phyloP scores from a whole-genome alignment of 345 rosid species.

The Acer saccharum region DNA sequence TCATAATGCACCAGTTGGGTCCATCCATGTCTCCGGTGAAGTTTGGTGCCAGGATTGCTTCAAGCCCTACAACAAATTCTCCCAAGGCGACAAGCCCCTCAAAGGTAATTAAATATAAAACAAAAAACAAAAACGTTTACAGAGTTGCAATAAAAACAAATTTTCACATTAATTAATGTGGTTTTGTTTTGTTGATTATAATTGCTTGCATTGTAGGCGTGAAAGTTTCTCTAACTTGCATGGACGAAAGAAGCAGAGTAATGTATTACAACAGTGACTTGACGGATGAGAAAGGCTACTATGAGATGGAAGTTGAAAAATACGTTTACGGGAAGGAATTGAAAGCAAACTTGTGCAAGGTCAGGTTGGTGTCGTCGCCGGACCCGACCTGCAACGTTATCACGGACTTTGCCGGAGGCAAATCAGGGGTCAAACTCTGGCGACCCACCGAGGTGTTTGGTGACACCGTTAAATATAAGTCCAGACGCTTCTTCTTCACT shows the following conservation, averaged over 20 bases:
- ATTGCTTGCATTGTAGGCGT: constrained; percentile 43
- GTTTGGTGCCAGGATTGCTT: constrained; percentile 83
- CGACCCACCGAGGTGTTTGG: constrained; percentile 46
- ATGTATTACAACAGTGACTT: constrained; percentile 59
- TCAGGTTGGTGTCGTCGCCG: constrained; percentile 69
- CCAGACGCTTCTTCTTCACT: constrained; percentile 65
- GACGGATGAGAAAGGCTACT: constrained; percentile 63
- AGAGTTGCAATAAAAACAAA: too few relatives aligned
- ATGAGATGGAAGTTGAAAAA: constrained; percentile 44
- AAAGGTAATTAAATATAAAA: constrained; percentile 41
- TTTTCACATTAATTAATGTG: neutral
- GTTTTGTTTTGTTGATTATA: neutral
- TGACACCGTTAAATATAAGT: constrained; percentile 42
- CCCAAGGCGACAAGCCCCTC: constrained; percentile 57
- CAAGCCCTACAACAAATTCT: constrained; percentile 61
- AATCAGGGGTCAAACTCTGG: constrained; percentile 54
- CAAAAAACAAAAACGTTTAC: too few relatives aligned
- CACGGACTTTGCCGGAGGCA: constrained; percentile 67
- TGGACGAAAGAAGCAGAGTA: constrained; percentile 70
- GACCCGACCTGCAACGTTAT: constrained; percentile 58
- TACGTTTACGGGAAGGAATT: constrained; percentile 50
- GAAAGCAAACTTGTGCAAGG: constrained; percentile 45
- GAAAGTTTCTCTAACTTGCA: constrained; percentile 62
- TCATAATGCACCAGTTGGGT: constrained; percentile 14
- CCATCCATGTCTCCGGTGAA: constrained; percentile 64